Base-by-base conservation (phyloP, 129 eudicot genomes). In the Arctium lappa region DNA sequence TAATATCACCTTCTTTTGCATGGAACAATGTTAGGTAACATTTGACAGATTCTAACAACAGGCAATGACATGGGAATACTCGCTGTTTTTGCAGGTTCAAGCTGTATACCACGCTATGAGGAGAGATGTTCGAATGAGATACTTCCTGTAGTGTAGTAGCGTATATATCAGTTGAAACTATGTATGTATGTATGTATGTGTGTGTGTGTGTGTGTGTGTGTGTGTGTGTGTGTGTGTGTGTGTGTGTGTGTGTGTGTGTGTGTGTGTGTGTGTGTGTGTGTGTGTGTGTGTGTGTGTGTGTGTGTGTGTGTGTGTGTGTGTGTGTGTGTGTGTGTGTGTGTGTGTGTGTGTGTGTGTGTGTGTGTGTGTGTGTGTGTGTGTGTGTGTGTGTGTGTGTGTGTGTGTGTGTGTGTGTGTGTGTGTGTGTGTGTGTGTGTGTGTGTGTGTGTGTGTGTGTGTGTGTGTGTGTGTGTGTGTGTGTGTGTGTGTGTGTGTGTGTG, bases 31-130 rank as follows among this genome's bases (percentile, higher is more conserved):
- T 74, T 60, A 6, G 29, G 68, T 60, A 16, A 60, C 68, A 60
- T 60, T 60, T 60, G 68, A 60, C n/a, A 32, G 36, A 39, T 81
- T 42, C 8, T 12, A 81, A 13, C 40, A 38, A 8, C 29, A 27
- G 12, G 30, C 44, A 62, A 11, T 72, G 46, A 30, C 69, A 33
- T 74, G 66, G 79, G 32, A 44, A 22, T 44, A 5, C 70, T 85
- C 31, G 66, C 39, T 65, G 29, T 80, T 40, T 71, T 80, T 81
- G 30, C 97, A 95, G 99, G 99, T 95, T 81, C 99, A 95, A 91
- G 98, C 99, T 63, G 98, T 95, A 74, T 95, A 95, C 89, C 87
- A 91, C 33, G 99, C 99, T 8, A 95, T 95, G 99, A 90, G 86
- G 87, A 91, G 95, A 86, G 99, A 95, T 81, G 90, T 86, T 72